Conservation (phyloP, 257 asterid genomes). For the Nicotiana paniculata region DNA sequence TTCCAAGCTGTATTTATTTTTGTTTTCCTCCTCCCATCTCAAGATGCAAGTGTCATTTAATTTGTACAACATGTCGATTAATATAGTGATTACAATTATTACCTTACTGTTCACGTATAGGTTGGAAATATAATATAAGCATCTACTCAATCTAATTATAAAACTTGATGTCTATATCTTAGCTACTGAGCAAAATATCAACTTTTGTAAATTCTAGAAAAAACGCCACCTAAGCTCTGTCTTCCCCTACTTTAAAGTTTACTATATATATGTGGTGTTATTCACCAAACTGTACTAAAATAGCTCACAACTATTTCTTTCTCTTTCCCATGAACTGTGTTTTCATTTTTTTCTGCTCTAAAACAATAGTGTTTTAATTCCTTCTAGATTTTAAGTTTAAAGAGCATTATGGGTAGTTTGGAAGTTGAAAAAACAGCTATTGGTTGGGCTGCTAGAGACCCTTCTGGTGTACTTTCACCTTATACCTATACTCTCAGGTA, state of each 20-base stretch:
- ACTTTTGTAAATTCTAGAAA: not conserved
- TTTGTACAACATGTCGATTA: too few species aligned
- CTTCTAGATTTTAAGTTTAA: not conserved
- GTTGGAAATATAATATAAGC: too few species aligned
- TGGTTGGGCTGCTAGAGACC: conserved; percentile 90
- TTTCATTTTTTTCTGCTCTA: not conserved
- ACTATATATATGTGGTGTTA: not conserved
- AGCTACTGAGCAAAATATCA: not conserved
- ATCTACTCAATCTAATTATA: not conserved
- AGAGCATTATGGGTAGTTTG: conserved; percentile 49
- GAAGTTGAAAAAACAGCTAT: conserved; percentile 45
- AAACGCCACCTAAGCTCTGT: not conserved
- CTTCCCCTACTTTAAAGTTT: not conserved
- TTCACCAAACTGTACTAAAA: not conserved
- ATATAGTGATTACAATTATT: too few species aligned
- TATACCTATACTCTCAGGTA: conserved; percentile 74
- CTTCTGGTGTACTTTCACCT: conserved; percentile 83
- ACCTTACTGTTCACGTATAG: too few species aligned
- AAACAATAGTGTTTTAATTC: not conserved
- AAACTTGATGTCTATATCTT: not conserved
- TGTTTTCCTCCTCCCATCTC: not conserved
- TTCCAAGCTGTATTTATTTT: not conserved
- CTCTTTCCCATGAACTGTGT: not conserved
- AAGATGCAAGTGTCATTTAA: too few species aligned
- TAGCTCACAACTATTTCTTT: not conserved